A percentile compares a stretch with the other conserved stretches of the same genome.
phyloP scores from a whole-genome alignment of 2,329 filamentous ascomycete genomes.

The Fusarium hostae region DNA sequence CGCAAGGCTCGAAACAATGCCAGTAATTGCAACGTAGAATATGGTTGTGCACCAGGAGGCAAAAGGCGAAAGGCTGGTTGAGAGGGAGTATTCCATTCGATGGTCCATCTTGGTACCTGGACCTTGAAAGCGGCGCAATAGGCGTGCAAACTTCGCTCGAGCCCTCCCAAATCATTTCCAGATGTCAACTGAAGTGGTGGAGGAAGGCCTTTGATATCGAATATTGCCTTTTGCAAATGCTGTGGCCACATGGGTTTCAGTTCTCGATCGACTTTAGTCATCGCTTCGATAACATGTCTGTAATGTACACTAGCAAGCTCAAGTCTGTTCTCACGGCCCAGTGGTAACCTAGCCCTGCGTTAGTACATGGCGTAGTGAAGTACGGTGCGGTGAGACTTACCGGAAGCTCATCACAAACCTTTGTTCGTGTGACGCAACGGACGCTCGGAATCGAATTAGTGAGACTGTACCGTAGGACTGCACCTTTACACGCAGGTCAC shows the following conservation, averaged over 20 bases:
- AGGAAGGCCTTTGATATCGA: conserved; percentile 63
- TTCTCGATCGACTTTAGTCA: conserved; percentile 65
- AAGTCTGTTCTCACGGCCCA: conserved; percentile 57
- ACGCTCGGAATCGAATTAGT: conserved; percentile 62
- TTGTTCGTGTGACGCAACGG: conserved; percentile 63
- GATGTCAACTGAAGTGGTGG: conserved; percentile 65
- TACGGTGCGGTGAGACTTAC: conserved; percentile 48
- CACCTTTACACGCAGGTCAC: conserved; percentile 62
- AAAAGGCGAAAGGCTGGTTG: conserved; percentile 66
- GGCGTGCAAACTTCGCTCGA: conserved; percentile 65
- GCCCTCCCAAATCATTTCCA: conserved; percentile 65
- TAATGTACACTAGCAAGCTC: conserved; percentile 66
- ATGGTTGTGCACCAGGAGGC: conserved; percentile 53
- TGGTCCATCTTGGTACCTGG: conserved; percentile 63
- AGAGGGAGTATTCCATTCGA: conserved; percentile 55
- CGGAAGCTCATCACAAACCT: conserved; percentile 66
- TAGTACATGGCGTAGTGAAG: conserved; percentile 1
- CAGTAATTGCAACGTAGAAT: conserved; percentile 64
- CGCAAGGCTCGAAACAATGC: conserved; percentile 66
- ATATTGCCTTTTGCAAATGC: conserved; percentile 63
- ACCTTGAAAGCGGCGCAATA: conserved; percentile 65
- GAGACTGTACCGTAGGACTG: conserved; percentile 64
- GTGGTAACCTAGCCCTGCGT: conserved; percentile 50
- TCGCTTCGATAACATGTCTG: conserved; percentile 63
- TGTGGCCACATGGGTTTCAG: conserved; percentile 69